Evolutionary conservation across 1,139 yeast species (phyloP), one percentile per base, ranked within the genome.

Genomic region (Nadsonia commutata): DNA sequence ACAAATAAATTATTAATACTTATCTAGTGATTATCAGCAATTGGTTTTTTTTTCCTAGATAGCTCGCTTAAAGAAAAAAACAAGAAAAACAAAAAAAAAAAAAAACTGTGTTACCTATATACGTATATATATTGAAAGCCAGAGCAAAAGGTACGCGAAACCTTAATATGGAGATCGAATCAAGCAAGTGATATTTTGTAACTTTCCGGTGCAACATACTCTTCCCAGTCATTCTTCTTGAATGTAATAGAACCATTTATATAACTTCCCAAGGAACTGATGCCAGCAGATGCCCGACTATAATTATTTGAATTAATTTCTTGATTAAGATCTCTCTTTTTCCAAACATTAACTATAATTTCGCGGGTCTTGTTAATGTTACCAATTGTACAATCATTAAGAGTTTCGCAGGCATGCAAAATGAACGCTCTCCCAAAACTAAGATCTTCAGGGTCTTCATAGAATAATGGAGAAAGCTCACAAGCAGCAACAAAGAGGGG

Each of bases 221-320:
- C 36, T 13, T 40, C 38, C 42, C 42, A 40, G 42, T 40, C 42
- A 21, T 38, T 40, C 11, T 40, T 40, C 42, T 2, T 38, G 38
- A 1, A 36, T 22, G 22, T 31, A 36, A 37, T 38, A 40, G 4
- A 31, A 36, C 3, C 42, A 31, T 2, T 22, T 36, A 11, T 36
- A 38, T 11, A n/a, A n/a, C n/a, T n/a, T n/a, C n/a, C n/a, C n/a
- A n/a, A n/a, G n/a, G n/a, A n/a, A n/a, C n/a, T n/a, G n/a, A n/a
- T n/a, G n/a, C n/a, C n/a, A n/a, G n/a, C n/a, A n/a, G n/a, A n/a
- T n/a, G n/a, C n/a, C n/a, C n/a, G n/a, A n/a, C n/a, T n/a, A n/a
- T n/a, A n/a, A n/a, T n/a, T n/a, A n/a, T n/a, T n/a, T n/a, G n/a
- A n/a, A n/a, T n/a, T n/a, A n/a, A n/a, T n/a, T n/a, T n/a, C n/a